These are phyloP conservation scores for Arachis hypogaea DNA, from an alignment of 306 rosid species.

Conservation along the genomic window DNA sequence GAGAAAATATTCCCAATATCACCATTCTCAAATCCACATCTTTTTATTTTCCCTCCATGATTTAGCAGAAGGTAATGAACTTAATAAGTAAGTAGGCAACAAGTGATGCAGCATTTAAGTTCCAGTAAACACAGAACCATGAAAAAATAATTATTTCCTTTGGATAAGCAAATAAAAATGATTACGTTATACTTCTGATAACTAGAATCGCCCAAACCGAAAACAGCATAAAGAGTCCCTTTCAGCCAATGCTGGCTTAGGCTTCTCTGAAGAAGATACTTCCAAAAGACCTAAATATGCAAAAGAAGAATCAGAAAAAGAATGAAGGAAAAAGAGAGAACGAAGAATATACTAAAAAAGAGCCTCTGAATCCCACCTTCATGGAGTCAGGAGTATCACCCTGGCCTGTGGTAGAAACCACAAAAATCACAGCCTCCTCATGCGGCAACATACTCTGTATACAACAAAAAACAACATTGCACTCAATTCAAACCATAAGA, in stretches of 20 bases:
- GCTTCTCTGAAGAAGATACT: slow-evolving; percentile 74
- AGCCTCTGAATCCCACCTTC: slow-evolving; percentile 55
- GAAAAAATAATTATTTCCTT: slow-evolving; percentile 7
- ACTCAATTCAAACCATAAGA: slow-evolving; percentile 13
- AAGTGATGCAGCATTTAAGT: slow-evolving; percentile 5
- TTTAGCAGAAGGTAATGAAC: background rate
- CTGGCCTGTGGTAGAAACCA: slow-evolving; percentile 97
- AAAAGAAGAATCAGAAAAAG: slow-evolving; percentile 33
- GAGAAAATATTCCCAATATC: slow-evolving; percentile 15
- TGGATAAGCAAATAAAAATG: slow-evolving; percentile 13
- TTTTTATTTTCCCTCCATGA: background rate
- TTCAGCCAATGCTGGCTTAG: slow-evolving; percentile 71
- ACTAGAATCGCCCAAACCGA: slow-evolving; percentile 93
- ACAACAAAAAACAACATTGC: slow-evolving; percentile 30
- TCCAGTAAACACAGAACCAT: slow-evolving; percentile 12
- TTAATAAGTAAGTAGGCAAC: background rate
- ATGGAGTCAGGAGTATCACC: slow-evolving; percentile 92
- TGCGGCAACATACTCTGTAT: slow-evolving; percentile 61
- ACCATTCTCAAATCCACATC: background rate
- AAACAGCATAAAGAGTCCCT: slow-evolving; percentile 75
- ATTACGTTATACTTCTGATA: slow-evolving; percentile 90
- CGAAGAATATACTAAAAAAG: background rate
- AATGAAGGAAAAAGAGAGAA: slow-evolving; percentile 2
- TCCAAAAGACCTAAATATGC: slow-evolving; percentile 81
- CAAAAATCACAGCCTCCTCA: slow-evolving; percentile 74